These are phyloP conservation scores for Glomus cerebriforme DNA, from an alignment of 192 early-diverging fungal species.

Conservation along the genomic window DNA sequence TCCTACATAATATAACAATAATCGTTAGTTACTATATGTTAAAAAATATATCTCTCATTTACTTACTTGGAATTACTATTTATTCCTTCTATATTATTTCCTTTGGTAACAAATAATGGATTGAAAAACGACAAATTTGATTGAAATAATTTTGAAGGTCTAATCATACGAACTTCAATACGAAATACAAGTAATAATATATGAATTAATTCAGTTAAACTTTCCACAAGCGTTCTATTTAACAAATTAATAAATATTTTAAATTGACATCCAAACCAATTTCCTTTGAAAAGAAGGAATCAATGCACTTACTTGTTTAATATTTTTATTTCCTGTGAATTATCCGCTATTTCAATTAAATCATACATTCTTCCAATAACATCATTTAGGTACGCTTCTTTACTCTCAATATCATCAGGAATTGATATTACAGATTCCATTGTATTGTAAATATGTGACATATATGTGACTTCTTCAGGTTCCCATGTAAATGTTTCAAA, in stretches of 20 bases:
- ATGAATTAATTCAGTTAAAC: not conserved
- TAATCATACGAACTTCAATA: not conserved
- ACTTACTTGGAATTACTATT: not conserved
- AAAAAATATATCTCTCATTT: too few species aligned
- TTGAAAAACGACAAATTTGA: not conserved
- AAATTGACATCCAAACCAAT: not conserved
- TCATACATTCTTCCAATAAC: not conserved
- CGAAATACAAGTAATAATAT: not conserved
- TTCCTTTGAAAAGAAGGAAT: not conserved
- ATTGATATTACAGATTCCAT: not conserved
- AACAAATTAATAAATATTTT: not conserved
- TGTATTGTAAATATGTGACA: not conserved
- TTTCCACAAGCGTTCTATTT: not conserved
- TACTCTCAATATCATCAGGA: not conserved
- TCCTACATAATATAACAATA: not conserved
- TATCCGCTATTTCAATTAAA: not conserved
- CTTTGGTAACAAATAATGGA: not conserved
- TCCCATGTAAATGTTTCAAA: not conserved
- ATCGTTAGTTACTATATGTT: too few species aligned
- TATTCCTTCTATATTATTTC: not conserved
- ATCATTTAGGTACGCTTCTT: not conserved
- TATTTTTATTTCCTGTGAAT: not conserved
- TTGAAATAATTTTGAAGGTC: slow-evolving; percentile 13
- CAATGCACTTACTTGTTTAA: not conserved
- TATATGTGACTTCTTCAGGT: not conserved